phyloP scores from a whole-genome alignment of 2,329 filamentous ascomycete species.

The Claviceps sp. region DNA sequence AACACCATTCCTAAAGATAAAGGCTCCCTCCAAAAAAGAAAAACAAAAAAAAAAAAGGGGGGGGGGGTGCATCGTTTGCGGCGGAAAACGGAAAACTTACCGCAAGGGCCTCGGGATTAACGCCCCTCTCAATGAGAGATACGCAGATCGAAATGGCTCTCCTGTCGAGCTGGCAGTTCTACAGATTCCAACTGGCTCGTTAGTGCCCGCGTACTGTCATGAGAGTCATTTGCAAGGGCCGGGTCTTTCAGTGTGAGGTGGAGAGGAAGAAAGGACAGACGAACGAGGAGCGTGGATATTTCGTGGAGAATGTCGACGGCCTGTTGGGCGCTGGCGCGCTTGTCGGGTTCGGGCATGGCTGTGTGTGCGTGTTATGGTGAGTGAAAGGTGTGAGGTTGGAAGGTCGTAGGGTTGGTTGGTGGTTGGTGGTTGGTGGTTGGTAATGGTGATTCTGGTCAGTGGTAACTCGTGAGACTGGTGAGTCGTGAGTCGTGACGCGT shows the following conservation, averaged over 20 bases:
- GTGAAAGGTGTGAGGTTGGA: neutral
- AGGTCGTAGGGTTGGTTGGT: neutral
- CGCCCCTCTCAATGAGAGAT: conserved; percentile 91
- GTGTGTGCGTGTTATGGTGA: neutral
- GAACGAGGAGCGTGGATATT: conserved; percentile 77
- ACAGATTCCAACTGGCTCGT: neutral
- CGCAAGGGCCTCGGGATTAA: conserved; percentile 87
- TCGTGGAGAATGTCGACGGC: conserved; percentile 74
- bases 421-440: no score
- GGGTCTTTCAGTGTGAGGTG: neutral
- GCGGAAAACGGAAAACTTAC: conserved; percentile 37
- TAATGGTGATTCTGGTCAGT: no score
- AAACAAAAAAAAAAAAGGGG: no score
- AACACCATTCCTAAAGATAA: neutral
- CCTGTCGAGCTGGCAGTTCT: conserved; percentile 92
- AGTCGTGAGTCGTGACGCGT: no score
- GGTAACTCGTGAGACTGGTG: no score
- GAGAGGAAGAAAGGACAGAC: conserved; percentile 11
- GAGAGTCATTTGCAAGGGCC: neutral
- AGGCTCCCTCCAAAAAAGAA: neutral
- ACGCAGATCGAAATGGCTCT: conserved; percentile 89
- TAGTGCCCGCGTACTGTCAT: no score
- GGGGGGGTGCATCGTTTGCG: no score
- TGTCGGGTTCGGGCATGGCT: conserved; percentile 39
- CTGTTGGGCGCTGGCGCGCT: conserved; percentile 65